A percentile compares a stretch with the other conserved stretches of the same genome.
These are phyloP conservation scores for Arthroderma sp. DNA, from an alignment of 2,329 filamentous ascomycete genomes.

Conservation along the genomic window DNA sequence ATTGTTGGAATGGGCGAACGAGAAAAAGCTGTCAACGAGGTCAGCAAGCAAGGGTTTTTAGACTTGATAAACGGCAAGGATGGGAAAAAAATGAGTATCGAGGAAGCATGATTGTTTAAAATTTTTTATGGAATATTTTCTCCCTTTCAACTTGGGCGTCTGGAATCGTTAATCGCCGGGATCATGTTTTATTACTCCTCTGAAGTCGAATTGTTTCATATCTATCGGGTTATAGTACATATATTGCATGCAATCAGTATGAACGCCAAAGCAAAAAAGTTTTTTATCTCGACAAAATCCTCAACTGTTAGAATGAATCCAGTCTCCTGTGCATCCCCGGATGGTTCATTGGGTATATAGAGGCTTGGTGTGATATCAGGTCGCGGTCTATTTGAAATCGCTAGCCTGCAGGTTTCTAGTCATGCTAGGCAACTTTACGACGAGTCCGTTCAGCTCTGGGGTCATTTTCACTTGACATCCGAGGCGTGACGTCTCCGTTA, in stretches of 20 bases:
- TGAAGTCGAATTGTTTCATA: too few relatives aligned
- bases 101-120: constrained; percentile 25
- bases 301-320: too few relatives aligned
- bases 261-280: too few relatives aligned
- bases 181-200: constrained; percentile 10
- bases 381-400: constrained; percentile 51
- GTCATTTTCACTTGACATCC: constrained; percentile 89
- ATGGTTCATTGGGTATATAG: too few relatives aligned
- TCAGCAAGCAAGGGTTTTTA: constrained; percentile 93
- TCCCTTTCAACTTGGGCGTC: constrained; percentile 40
- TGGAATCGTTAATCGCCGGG: constrained; percentile 1
- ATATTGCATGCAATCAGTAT: too few relatives aligned
- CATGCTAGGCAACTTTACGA: constrained; percentile 79
- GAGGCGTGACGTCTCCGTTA: constrained; percentile 71
- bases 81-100: constrained; percentile 35
- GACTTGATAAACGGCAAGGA: constrained; percentile 61
- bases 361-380: too few relatives aligned
- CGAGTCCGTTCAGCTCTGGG: constrained; percentile 74
- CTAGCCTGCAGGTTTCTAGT: constrained; percentile 91
- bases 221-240: too few relatives aligned
- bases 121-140: constrained; percentile 17
- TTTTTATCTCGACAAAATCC: too few relatives aligned
- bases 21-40: constrained; percentile 82
- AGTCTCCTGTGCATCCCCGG: too few relatives aligned
- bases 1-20: constrained; percentile 66